Percentiles rank a stretch among this genome's conserved stretches.
These are phyloP conservation scores for Begonia loranthoides DNA, from an alignment of 306 rosid genomes.

Conservation along the genomic window DNA sequence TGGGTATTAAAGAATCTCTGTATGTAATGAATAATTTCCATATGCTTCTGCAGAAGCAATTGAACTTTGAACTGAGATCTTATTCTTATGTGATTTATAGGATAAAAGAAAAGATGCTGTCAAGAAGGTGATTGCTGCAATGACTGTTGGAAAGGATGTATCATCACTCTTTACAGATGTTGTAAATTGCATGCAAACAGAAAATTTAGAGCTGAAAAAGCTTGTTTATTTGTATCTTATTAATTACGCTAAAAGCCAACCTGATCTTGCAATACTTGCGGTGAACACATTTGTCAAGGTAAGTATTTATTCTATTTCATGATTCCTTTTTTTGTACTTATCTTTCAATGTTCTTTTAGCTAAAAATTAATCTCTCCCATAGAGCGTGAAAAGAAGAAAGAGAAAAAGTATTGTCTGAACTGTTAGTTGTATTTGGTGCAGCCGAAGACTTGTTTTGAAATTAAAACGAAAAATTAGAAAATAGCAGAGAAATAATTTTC, in stretches of 20 bases:
- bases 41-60: slow-evolving; percentile 2
- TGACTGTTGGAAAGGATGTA: slow-evolving; percentile 99
- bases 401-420: too few species aligned
- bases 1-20: too few species aligned
- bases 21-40: too few species aligned
- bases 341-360: neutral
- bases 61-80: neutral
- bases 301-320: slow-evolving; percentile 7
- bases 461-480: too few species aligned
- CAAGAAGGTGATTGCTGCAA: slow-evolving; percentile 96
- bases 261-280: slow-evolving; percentile 94
- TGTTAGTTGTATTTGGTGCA: too few species aligned
- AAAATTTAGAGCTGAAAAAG: slow-evolving; percentile 94
- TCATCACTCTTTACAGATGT: slow-evolving; percentile 95
- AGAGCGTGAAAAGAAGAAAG: too few species aligned
- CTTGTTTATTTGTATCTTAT: slow-evolving; percentile 89
- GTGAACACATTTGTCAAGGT: slow-evolving; percentile 99
- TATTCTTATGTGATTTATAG: slow-evolving; percentile 24
- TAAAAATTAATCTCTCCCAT: neutral
- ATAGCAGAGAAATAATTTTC: too few species aligned
- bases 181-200: slow-evolving; percentile 98
- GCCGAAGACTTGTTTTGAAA: too few species aligned
- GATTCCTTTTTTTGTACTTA: neutral
- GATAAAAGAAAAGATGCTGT: slow-evolving; percentile 99
- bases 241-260: slow-evolving; percentile 97